Base-by-base conservation (phyloP, 1,139 yeast genomes). In the Eremothecium cymbalariae region DNA sequence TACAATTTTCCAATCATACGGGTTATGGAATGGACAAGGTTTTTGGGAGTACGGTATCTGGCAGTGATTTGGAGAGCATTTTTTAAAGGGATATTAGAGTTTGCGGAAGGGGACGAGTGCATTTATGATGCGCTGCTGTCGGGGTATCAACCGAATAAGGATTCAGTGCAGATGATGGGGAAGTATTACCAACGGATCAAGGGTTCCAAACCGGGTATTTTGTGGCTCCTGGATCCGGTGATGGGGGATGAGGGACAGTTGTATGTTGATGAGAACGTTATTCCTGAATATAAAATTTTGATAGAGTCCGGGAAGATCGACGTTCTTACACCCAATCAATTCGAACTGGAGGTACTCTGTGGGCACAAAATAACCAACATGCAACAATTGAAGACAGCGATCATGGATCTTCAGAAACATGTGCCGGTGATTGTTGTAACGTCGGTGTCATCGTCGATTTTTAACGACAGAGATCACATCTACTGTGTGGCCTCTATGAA, bases 201-300 rank as follows among this genome's bases (percentile, higher is more conserved):
- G 39, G 20, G 17, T 9, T 22, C 34, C 17, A 46, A 52, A 23
- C 52, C 53, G 1, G 21, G 44, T 1, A 18, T 50, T 9, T 24
- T 59, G 6, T 71, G 77, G 63, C 59, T 79, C 18, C 59, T 79
- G 44, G 90, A 80, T 52, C 86, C 90, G 1, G 82, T 80, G 1
- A 70, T 80, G 73, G 90, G 90, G 1, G 88, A 80, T 53, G 77
- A 78, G 47, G 84, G 82, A 9, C 66, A 70, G 42, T 47, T 78
- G 15, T 80, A 80, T 45, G 86, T 80, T 4, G 71, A 68, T 41
- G 62, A 68, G 36, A 62, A 69, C 24, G 76, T 81, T 23, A 64
- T 78, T 0, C 67, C 70, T 0, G 65, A 68, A 18, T 79, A 79
- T 50, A 62, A 65, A 37, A 46, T 59, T 12, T 53, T 75, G 1